Percentiles rank a stretch among this genome's conserved stretches.
Evolutionary conservation across 495 filamentous ascomycete species (phyloP).

Genomic region (Annulohypoxylon maeteangense): DNA sequence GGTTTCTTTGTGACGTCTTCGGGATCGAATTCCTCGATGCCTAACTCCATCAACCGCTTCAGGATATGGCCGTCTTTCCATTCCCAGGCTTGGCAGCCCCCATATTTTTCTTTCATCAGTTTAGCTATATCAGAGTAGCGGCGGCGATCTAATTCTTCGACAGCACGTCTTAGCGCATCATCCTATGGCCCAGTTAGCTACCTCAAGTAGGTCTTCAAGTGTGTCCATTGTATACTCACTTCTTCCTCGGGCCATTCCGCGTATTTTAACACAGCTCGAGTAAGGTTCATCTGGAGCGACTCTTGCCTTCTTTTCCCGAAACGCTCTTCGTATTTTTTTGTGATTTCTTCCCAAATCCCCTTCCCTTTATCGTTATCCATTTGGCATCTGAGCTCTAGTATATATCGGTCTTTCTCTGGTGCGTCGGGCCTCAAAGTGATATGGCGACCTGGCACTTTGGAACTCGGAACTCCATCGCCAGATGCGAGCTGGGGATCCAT

Average conservation of each 20-base stretch:
- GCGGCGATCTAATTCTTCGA: slow-evolving; percentile 43
- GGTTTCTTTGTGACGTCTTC: slow-evolving; percentile 44
- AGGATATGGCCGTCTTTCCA: slow-evolving; percentile 48
- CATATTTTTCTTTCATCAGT: slow-evolving; percentile 49
- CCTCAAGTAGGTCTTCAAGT: neutral
- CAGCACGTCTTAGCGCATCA: slow-evolving; percentile 38
- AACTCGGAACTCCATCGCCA: slow-evolving; percentile 35
- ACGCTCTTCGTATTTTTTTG: slow-evolving; percentile 55
- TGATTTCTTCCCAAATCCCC: slow-evolving; percentile 64
- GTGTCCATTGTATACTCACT: slow-evolving; percentile 45
- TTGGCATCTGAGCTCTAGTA: slow-evolving; percentile 56
- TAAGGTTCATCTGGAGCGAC: slow-evolving; percentile 61
- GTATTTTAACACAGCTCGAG: slow-evolving; percentile 56
- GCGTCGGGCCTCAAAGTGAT: slow-evolving; percentile 53
- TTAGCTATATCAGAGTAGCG: slow-evolving; percentile 45
- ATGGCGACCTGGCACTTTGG: slow-evolving; percentile 28
- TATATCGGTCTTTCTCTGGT: slow-evolving; percentile 59
- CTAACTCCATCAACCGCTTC: slow-evolving; percentile 46
- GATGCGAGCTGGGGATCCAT: slow-evolving; percentile 35
- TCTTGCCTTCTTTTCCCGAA: slow-evolving; percentile 55
- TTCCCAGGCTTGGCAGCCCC: slow-evolving; percentile 48
- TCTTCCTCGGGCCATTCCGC: slow-evolving; percentile 57
- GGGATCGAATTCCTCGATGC: slow-evolving; percentile 47
- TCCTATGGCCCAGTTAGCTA: slow-evolving; percentile 42
- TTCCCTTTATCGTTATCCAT: slow-evolving; percentile 59